Percentiles rank a stretch among this genome's conserved stretches.
Evolutionary conservation across 2,329 filamentous ascomycete species (phyloP).

Genomic region (Phialophora tarda): DNA sequence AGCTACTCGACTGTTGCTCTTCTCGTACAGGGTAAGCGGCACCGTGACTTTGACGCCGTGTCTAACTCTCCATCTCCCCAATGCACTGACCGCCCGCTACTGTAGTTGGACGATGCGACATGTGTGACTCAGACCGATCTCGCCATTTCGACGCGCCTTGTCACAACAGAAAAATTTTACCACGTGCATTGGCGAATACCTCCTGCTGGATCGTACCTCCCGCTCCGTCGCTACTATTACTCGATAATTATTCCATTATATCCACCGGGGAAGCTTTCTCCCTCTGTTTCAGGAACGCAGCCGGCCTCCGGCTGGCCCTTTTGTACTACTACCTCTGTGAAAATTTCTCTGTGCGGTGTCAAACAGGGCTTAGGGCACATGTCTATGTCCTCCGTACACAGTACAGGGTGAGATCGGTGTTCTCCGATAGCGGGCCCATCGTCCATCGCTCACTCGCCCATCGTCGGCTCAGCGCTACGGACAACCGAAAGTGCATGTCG

Average conservation of each 20-base stretch:
- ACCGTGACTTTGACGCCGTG: neutral
- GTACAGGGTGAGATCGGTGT: conserved; percentile 2
- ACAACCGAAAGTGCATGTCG: neutral
- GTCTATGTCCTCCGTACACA: neutral
- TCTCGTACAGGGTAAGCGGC: too few relatives aligned
- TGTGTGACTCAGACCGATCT: conserved; percentile 28
- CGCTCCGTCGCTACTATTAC: conserved; percentile 23
- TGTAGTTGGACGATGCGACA: conserved; percentile 26
- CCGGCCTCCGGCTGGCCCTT: neutral
- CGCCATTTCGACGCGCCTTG: conserved; percentile 15
- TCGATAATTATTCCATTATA: conserved; percentile 35
- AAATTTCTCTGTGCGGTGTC: conserved; percentile 8
- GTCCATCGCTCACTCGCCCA: neutral
- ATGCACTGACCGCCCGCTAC: neutral
- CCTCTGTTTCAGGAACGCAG: neutral
- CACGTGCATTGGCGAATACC: conserved; percentile 24
- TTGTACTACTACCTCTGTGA: conserved; percentile 15
- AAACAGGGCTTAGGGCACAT: neutral
- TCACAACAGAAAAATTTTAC: conserved; percentile 22
- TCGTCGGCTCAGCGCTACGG: neutral
- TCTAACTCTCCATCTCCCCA: neutral
- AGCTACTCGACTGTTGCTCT: too few relatives aligned
- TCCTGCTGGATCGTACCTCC: conserved; percentile 20
- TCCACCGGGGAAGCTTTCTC: conserved; percentile 24
- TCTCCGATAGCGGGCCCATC: conserved; percentile 9